Percentiles rank a stretch among this genome's conserved stretches.
Evolutionary conservation across 768 basidiomycete species (phyloP).

Genomic region (Rhizopogon roseolus): DNA sequence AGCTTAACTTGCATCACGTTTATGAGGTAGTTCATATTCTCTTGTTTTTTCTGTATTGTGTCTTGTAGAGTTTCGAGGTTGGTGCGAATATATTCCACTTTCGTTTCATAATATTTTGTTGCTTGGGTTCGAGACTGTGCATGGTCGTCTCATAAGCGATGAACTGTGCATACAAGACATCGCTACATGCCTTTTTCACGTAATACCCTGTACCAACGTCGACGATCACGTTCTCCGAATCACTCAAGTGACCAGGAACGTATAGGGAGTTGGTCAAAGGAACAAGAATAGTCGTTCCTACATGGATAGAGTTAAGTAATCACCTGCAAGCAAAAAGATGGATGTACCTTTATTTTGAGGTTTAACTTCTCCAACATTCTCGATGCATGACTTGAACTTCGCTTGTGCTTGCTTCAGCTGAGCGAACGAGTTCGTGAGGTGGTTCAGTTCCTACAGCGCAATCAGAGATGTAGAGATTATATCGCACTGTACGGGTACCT

Average conservation of each 20-base stretch:
- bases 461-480: neutral
- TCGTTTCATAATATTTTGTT: conserved; percentile 71
- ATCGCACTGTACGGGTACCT: conserved; percentile 43
- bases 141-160: neutral
- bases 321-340: neutral
- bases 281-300: conserved; percentile 86
- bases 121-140: conserved; percentile 82
- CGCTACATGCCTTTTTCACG: conserved; percentile 77
- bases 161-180: neutral
- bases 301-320: neutral
- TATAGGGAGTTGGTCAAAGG: conserved; percentile 94
- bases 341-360: conserved; percentile 56
- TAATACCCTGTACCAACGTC: conserved; percentile 97
- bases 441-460: conserved; percentile 73
- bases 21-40: conserved; percentile 74
- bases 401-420: conserved; percentile 91
- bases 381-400: conserved; percentile 86
- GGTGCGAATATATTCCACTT: conserved; percentile 74
- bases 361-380: conserved; percentile 73
- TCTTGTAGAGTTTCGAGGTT: conserved; percentile 87
- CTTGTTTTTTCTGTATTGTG: conserved; percentile 87
- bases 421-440: conserved; percentile 86
- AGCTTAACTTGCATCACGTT: conserved; percentile 69
- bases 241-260: conserved; percentile 84
- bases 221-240: conserved; percentile 84